Evolutionary conservation across 1,284 basidiomycete genomes (phyloP).

Genomic region (Violaceomyces palustris): DNA sequence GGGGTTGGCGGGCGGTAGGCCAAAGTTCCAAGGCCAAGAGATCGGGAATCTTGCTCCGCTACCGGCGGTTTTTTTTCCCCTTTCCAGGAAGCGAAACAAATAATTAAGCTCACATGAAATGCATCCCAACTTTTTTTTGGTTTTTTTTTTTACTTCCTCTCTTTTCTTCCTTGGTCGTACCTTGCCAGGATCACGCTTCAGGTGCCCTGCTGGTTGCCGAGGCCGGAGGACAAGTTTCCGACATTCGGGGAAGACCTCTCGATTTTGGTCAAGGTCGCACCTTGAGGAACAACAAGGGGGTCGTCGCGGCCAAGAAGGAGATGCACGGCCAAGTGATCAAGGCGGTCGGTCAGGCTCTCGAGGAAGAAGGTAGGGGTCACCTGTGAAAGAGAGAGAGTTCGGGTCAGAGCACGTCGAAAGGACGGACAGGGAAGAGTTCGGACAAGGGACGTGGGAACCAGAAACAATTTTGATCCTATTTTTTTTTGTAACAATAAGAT

Average conservation of each 20-base stretch:
- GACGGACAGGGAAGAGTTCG: too few species aligned
- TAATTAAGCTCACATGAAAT: too few species aligned
- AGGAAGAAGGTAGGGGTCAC: slow-evolving; percentile 55
- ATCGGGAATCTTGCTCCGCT: too few species aligned
- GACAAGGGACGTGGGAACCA: too few species aligned
- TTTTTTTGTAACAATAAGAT: too few species aligned
- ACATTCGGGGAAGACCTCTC: slow-evolving; percentile 72
- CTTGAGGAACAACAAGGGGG: slow-evolving; percentile 77
- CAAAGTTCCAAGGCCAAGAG: too few species aligned
- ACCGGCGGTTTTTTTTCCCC: too few species aligned
- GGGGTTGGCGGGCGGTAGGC: too few species aligned
- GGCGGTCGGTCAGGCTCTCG: slow-evolving; percentile 67
- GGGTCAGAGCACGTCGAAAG: too few species aligned
- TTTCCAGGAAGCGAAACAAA: too few species aligned
- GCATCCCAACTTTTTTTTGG: too few species aligned
- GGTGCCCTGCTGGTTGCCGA: slow-evolving; percentile 81
- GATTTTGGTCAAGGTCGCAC: slow-evolving; percentile 84
- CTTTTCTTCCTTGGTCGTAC: background rate
- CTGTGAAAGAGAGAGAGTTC: slow-evolving; percentile 9
- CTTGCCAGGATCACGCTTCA: slow-evolving; percentile 75
- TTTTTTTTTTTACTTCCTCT: slow-evolving; percentile 2
- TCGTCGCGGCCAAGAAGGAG: slow-evolving; percentile 70
- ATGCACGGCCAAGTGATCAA: slow-evolving; percentile 67
- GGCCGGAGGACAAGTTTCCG: slow-evolving; percentile 78
- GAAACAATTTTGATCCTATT: too few species aligned